Base-by-base conservation (phyloP, 495 filamentous ascomycete species). In the Cairneyella variabilis region DNA sequence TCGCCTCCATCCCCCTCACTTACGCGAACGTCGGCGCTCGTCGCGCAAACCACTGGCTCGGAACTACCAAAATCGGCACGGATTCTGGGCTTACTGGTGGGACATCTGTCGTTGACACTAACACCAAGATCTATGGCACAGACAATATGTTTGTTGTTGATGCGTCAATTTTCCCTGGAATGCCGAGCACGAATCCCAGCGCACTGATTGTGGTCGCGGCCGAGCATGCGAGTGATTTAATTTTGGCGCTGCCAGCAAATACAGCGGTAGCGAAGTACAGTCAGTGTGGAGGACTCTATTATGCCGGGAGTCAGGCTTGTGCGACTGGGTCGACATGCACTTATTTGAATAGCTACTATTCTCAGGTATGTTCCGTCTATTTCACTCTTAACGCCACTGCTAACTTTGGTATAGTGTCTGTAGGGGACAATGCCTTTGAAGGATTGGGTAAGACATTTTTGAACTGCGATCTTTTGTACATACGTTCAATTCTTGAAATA, bases 11-110 rank as follows among this genome's bases (percentile, higher is more conserved):
- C 23, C 26, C 40, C 23, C 50, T 50, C 11, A 73, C 76, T 43
- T 65, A 71, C 28, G 71, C 74, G 45, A 78, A 80, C 57, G 66
- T 78, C 34, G 71, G 77, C 26, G 75, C 77, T 44, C 79, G 80
- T 20, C 71, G 82, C 26, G 71, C 84, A 53, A 89, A 85, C 67
- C 87, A 90, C 75, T 90, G 85, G 83, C 76, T 86, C 56, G 77
- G 76, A 25, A 78, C 73, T 27, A 69, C 71, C 38, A 84, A 83
- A 70, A 71, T 86, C 59, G 83, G 83, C 27, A 74, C 69, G 8
- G 78, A 85, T 62, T 76, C 77, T 56, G 82, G 80, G 21, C 72
- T 79, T 10, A 66, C 66, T 39, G 70, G 71, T 32, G 83, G 83
- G 40, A 79, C 62, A 3, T 71, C 78, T 10, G 82, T 85, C 21